These are phyloP conservation scores for Phytophthora fragariae DNA, from an alignment of 352 stramenopile species.

Conservation along the genomic window DNA sequence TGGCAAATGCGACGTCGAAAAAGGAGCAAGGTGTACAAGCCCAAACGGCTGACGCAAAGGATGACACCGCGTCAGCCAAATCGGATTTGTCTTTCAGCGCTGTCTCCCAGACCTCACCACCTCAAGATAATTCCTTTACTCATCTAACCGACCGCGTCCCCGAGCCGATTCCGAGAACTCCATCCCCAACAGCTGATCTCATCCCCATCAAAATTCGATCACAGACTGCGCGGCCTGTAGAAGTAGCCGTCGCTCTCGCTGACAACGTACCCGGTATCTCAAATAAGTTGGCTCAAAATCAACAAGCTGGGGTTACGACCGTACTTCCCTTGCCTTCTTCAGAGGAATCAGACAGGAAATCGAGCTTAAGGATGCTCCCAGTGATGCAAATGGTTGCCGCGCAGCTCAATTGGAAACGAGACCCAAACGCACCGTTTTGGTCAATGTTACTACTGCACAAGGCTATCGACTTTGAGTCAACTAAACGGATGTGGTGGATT, in stretches of 20 bases:
- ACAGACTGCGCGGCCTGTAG: background rate
- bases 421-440: constrained; percentile 36
- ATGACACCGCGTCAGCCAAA: background rate
- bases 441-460: constrained; percentile 41
- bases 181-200: background rate
- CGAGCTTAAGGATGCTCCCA: constrained; percentile 35
- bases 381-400: constrained; percentile 34
- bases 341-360: constrained; percentile 7
- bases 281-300: constrained; percentile 9
- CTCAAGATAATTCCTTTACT: background rate
- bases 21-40: constrained; percentile 8
- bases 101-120: background rate
- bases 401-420: constrained; percentile 24
- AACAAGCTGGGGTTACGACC: background rate
- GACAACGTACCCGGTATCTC: background rate
- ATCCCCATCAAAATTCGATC: background rate
- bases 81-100: background rate
- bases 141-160: background rate
- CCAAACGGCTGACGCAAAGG: background rate
- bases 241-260: background rate
- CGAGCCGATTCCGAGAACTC: background rate
- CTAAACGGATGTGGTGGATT: constrained; percentile 58
- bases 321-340: background rate
- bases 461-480: constrained; percentile 54
- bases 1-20: constrained; percentile 23